Evolutionary conservation across 2,329 filamentous ascomycete species (phyloP).

Genomic region (Pseudovirgaria hyperparasitica): DNA sequence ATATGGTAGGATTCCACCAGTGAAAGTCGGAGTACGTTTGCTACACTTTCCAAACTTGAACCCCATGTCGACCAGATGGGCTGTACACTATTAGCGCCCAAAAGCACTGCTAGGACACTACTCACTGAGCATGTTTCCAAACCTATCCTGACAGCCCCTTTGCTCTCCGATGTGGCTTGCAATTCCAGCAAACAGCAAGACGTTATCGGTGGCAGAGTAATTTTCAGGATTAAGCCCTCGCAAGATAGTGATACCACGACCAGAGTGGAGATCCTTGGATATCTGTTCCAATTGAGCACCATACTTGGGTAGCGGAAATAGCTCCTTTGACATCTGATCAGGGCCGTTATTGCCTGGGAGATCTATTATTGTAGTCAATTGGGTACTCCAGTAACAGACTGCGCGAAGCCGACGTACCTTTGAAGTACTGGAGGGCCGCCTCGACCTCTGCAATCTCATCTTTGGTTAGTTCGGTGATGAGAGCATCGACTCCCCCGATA

Average conservation of each 20-base stretch:
- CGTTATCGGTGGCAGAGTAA: slow-evolving; percentile 46
- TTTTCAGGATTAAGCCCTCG: slow-evolving; percentile 44
- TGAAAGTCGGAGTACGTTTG: slow-evolving; percentile 44
- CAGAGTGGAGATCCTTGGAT: slow-evolving; percentile 41
- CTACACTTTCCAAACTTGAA: slow-evolving; percentile 19
- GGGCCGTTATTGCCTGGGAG: too few relatives aligned
- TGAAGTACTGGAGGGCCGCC: too few relatives aligned
- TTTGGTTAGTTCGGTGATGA: too few relatives aligned
- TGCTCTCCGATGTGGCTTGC: slow-evolving; percentile 48
- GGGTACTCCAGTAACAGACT: too few relatives aligned
- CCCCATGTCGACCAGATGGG: slow-evolving; percentile 47
- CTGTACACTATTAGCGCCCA: too few relatives aligned
- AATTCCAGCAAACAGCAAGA: slow-evolving; percentile 49
- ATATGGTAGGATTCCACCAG: slow-evolving; percentile 44
- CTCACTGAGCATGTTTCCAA: slow-evolving; percentile 7
- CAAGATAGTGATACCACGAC: slow-evolving; percentile 48
- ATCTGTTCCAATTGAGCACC: slow-evolving; percentile 37
- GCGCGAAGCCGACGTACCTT: too few relatives aligned
- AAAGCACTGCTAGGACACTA: too few relatives aligned
- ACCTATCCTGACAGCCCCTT: slow-evolving; percentile 20
- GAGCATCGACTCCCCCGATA: too few relatives aligned
- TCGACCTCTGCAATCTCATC: too few relatives aligned
- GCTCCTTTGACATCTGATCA: too few relatives aligned
- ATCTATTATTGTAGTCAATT: too few relatives aligned
- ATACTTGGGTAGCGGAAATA: slow-evolving; percentile 47